These are phyloP conservation scores for Pseudopyrenochaeta lycopersici DNA, from an alignment of 2,329 filamentous ascomycete genomes.

Conservation along the genomic window DNA sequence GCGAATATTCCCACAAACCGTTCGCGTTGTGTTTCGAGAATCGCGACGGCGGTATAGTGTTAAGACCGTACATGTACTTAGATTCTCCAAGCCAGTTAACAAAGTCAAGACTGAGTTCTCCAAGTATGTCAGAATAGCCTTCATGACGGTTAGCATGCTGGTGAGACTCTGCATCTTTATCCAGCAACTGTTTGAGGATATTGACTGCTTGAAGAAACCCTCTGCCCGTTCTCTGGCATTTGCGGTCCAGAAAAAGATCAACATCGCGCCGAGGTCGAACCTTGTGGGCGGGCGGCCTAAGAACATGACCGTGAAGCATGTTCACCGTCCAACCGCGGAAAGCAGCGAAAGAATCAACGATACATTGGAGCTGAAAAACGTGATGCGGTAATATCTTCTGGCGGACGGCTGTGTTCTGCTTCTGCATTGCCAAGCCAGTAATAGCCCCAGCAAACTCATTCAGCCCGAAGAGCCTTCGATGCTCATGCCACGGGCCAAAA, in stretches of 20 bases:
- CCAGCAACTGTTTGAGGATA: constrained; percentile 41
- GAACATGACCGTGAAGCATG: constrained; percentile 46
- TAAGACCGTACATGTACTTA: constrained; percentile 47
- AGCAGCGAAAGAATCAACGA: constrained; percentile 58
- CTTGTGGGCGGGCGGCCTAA: constrained; percentile 43
- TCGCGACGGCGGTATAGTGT: constrained; percentile 50
- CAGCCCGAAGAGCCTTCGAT: constrained; percentile 55
- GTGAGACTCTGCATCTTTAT: constrained; percentile 34
- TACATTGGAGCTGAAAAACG: constrained; percentile 62
- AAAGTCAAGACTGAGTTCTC: constrained; percentile 42
- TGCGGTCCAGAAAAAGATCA: constrained; percentile 55
- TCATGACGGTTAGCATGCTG: constrained; percentile 26
- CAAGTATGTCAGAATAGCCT: constrained; percentile 23
- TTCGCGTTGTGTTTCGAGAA: constrained; percentile 55
- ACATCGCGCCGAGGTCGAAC: constrained; percentile 55
- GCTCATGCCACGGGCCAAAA: constrained; percentile 48
- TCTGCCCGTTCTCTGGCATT: constrained; percentile 33
- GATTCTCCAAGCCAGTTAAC: constrained; percentile 51
- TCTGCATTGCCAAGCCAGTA: constrained; percentile 58
- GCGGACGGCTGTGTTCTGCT: constrained; percentile 50
- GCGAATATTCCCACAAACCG: constrained; percentile 60
- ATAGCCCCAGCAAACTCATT: constrained; percentile 58
- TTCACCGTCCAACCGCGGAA: constrained; percentile 56
- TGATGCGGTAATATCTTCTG: constrained; percentile 56
- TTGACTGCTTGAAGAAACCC: constrained; percentile 46